Percentiles rank a stretch among this genome's conserved stretches.
Conservation (phyloP, 257 asterid genomes). For the Solanum ahanhuiri region DNA sequence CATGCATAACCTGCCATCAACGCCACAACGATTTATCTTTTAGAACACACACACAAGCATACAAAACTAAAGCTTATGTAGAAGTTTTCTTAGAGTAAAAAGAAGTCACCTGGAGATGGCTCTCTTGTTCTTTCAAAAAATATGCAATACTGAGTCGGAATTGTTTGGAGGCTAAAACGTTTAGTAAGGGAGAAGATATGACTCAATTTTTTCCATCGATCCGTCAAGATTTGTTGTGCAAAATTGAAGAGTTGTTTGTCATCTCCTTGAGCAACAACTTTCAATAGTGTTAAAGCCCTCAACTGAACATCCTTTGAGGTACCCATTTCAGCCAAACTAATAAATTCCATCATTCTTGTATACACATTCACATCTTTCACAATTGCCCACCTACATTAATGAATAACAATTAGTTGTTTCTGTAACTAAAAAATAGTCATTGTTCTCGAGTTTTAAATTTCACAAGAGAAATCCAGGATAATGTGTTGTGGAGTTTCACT, state of each 20-base stretch:
- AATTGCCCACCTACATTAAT: slow-evolving; percentile 37
- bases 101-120: slow-evolving; percentile 67
- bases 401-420: not conserved
- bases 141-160: slow-evolving; percentile 45
- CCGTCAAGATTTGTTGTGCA: slow-evolving; percentile 33
- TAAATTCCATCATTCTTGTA: slow-evolving; percentile 21
- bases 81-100: not conserved
- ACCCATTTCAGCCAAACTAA: slow-evolving; percentile 26
- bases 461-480: not conserved
- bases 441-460: not conserved
- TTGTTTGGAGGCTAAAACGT: slow-evolving; percentile 39
- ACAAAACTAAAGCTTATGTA: not conserved
- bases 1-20: slow-evolving; percentile 39
- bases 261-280: slow-evolving; percentile 21
- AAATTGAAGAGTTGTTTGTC: slow-evolving; percentile 32
- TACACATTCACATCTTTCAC: slow-evolving; percentile 43
- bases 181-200: slow-evolving; percentile 26
- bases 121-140: slow-evolving; percentile 37
- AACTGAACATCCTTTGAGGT: slow-evolving; percentile 51
- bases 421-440: not conserved
- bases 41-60: not conserved
- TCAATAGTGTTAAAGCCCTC: slow-evolving; percentile 50
- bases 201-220: slow-evolving; percentile 48
- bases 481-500: not conserved
- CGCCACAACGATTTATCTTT: not conserved